These are phyloP conservation scores for Tulasnella sp. DNA, from an alignment of 768 basidiomycete species.

Conservation along the genomic window DNA sequence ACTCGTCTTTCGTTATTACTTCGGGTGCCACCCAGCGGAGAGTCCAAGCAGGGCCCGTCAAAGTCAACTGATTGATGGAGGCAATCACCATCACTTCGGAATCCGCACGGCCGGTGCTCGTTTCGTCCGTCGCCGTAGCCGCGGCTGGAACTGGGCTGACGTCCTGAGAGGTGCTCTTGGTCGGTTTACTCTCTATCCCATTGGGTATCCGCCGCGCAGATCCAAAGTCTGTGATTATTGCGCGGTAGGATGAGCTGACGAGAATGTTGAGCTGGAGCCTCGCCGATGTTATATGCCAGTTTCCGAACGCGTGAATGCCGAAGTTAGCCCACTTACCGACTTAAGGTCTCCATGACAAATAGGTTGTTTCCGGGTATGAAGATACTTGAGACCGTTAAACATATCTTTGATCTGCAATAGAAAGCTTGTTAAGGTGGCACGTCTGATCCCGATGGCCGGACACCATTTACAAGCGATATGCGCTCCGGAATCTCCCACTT, in stretches of 20 bases:
- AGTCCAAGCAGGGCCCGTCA: neutral
- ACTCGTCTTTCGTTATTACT: neutral
- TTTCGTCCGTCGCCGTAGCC: too few relatives aligned
- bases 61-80: neutral
- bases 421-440: neutral
- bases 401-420: neutral
- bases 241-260: neutral
- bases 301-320: too few relatives aligned
- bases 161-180: neutral
- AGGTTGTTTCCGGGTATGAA: slow-evolving; percentile 1
- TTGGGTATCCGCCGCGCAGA: neutral
- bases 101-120: too few relatives aligned
- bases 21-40: neutral
- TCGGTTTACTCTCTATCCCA: neutral
- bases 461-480: neutral
- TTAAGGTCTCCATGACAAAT: slow-evolving; percentile 14
- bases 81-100: neutral
- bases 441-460: neutral
- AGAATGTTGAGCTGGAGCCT: neutral
- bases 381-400: neutral
- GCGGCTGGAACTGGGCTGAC: neutral
- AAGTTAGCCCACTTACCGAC: neutral
- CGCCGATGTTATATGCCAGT: neutral
- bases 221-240: neutral
- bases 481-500: neutral